Evolutionary conservation across 1,284 basidiomycete genomes (phyloP).

Genomic region (Pseudozyma flocculosa): DNA sequence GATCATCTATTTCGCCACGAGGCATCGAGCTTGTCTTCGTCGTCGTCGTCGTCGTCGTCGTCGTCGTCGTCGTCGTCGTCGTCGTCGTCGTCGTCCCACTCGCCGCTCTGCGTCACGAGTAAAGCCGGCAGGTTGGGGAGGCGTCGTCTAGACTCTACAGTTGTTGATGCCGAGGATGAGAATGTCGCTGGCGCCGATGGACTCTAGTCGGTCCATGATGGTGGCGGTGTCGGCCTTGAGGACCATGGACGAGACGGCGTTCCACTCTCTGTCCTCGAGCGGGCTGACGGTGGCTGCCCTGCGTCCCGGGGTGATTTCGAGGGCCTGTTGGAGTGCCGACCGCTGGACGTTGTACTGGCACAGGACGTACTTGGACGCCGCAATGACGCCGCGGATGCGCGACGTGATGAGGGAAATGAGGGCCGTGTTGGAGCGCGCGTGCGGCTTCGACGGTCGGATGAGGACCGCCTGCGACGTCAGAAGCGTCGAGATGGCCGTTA

Average conservation of each 20-base stretch:
- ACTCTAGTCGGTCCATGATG: conserved; percentile 86
- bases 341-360: conserved; percentile 89
- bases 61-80: too few species aligned
- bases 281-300: conserved; percentile 86
- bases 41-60: too few species aligned
- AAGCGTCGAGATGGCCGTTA: conserved; percentile 80
- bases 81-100: too few species aligned
- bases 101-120: too few species aligned
- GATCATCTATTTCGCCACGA: too few species aligned
- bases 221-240: conserved; percentile 77
- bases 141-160: conserved; percentile 73
- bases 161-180: conserved; percentile 87
- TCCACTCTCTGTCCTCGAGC: conserved; percentile 79
- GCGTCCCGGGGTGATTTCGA: conserved; percentile 80
- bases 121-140: too few species aligned
- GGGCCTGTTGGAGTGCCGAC: conserved; percentile 67
- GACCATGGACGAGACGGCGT: conserved; percentile 90
- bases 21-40: too few species aligned
- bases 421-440: conserved; percentile 65
- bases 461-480: conserved; percentile 89
- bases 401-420: conserved; percentile 80
- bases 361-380: conserved; percentile 81
- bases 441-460: conserved; percentile 75
- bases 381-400: conserved; percentile 89
- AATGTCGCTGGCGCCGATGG: conserved; percentile 83